Evolutionary conservation across 1,284 basidiomycete species (phyloP).

Genomic region (Pseudomicrostroma phylloplanum): DNA sequence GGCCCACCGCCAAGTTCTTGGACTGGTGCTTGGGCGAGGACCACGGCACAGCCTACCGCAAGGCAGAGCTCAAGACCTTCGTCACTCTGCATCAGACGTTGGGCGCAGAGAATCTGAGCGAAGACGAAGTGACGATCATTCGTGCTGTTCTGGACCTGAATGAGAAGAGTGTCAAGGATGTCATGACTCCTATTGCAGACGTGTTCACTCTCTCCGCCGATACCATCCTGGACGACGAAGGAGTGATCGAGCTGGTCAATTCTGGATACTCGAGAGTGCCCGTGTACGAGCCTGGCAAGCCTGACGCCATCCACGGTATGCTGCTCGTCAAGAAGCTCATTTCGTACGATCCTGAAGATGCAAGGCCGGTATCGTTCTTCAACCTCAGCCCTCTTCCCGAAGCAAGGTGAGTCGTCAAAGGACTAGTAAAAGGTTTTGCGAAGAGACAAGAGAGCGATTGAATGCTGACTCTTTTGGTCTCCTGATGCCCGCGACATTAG

Average conservation of each 20-base stretch:
- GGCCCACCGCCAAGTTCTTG: slow-evolving; percentile 51
- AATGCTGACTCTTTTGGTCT: too few relatives aligned
- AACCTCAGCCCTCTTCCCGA: slow-evolving; percentile 71
- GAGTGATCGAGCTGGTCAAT: slow-evolving; percentile 60
- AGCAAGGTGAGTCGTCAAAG: slow-evolving; percentile 54
- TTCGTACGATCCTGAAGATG: slow-evolving; percentile 77
- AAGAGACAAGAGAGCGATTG: too few relatives aligned
- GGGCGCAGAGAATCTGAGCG: slow-evolving; percentile 73
- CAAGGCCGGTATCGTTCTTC: slow-evolving; percentile 63
- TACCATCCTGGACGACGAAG: slow-evolving; percentile 70
- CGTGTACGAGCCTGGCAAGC: slow-evolving; percentile 70
- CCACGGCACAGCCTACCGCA: slow-evolving; percentile 52
- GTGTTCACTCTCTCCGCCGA: slow-evolving; percentile 71
- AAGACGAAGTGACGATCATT: slow-evolving; percentile 67
- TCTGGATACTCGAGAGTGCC: slow-evolving; percentile 88
- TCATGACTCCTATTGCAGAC: slow-evolving; percentile 61
- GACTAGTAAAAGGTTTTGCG: slow-evolving; percentile 20
- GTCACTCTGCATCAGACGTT: slow-evolving; percentile 70
- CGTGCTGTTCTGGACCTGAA: slow-evolving; percentile 49
- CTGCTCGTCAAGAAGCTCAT: slow-evolving; percentile 71
- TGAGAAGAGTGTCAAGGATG: slow-evolving; percentile 65
- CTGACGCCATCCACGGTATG: slow-evolving; percentile 74
- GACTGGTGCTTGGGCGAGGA: slow-evolving; percentile 55
- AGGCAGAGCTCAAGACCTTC: slow-evolving; percentile 73
- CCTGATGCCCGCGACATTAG: background rate